phyloP scores from a whole-genome alignment of 2,329 filamentous ascomycete genomes.

The Aspergillus piperis region DNA sequence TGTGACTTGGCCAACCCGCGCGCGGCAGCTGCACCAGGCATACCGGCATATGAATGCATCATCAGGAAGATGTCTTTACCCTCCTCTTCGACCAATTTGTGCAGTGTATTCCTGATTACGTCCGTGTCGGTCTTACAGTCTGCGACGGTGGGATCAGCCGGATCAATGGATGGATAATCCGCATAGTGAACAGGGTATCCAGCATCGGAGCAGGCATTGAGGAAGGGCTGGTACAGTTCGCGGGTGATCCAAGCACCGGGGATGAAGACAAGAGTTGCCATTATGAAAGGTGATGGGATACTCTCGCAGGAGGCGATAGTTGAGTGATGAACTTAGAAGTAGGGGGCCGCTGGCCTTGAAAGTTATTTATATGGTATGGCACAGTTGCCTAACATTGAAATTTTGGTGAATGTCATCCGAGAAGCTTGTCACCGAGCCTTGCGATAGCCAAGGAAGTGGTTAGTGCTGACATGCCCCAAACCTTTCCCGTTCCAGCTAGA shows the following conservation, averaged over 20 bases:
- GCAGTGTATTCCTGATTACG: conserved; percentile 25
- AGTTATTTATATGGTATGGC: background rate
- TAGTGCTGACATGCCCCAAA: background rate
- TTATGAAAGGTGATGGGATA: background rate
- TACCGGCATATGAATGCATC: conserved; percentile 37
- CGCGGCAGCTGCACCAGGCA: conserved; percentile 32
- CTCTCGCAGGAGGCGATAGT: too few species aligned
- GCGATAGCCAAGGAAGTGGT: background rate
- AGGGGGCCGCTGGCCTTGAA: background rate
- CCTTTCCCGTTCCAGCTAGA: background rate
- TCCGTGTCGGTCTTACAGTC: conserved; percentile 37
- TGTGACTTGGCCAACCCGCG: conserved; percentile 26
- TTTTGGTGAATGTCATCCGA: background rate
- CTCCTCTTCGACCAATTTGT: conserved; percentile 24
- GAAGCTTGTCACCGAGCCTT: background rate
- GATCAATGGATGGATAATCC: conserved; percentile 28
- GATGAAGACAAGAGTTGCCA: conserved; percentile 36
- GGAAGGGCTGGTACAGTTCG: conserved; percentile 34
- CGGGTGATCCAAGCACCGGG: conserved; percentile 46
- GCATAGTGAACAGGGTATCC: conserved; percentile 36
- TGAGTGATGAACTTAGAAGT: too few species aligned
- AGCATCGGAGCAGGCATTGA: conserved; percentile 29
- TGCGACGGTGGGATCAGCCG: conserved; percentile 26
- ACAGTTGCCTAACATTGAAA: background rate
- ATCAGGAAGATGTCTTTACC: conserved; percentile 30